Conservation (phyloP, 2,329 filamentous ascomycete species). For the Sarocladiaceae sp. region DNA sequence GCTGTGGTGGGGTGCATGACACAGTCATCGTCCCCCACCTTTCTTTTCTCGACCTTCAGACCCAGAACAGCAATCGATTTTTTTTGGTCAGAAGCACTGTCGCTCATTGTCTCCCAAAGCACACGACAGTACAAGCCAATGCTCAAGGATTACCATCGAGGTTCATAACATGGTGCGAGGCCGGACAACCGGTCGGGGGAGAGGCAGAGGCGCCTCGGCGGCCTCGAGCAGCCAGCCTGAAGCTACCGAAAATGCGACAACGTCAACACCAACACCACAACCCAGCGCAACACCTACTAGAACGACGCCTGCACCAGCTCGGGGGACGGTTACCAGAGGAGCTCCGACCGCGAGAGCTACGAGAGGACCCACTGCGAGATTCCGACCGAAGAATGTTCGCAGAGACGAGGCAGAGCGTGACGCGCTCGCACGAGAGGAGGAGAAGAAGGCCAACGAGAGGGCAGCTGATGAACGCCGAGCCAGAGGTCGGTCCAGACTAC, state of each 20-base stretch:
- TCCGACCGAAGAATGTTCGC: conserved; percentile 44
- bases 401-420: conserved; percentile 48
- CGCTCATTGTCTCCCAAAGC: background rate
- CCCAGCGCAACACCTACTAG: conserved; percentile 4
- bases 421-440: conserved; percentile 38
- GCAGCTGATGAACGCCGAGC: conserved; percentile 35
- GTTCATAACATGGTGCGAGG: conserved; percentile 26
- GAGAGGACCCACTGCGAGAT: conserved; percentile 34
- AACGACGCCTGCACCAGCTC: conserved; percentile 14
- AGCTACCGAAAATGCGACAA: conserved; percentile 7
- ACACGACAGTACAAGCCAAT: background rate
- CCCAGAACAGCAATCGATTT: background rate
- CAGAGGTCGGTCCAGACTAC: conserved; percentile 33
- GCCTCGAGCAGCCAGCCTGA: conserved; percentile 3
- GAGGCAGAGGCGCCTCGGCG: conserved; percentile 22
- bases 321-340: conserved; percentile 24
- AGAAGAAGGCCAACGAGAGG: conserved; percentile 36
- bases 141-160: background rate
- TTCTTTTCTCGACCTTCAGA: conserved; percentile 6
- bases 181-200: conserved; percentile 26
- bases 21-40: conserved; percentile 8
- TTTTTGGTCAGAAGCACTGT: background rate
- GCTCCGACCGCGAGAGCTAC: conserved; percentile 30
- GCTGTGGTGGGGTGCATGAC: conserved; percentile 5
- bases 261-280: conserved; percentile 8